These are phyloP conservation scores for Saccharomycopsis sp. DNA, from an alignment of 805 yeast genomes.

Conservation along the genomic window DNA sequence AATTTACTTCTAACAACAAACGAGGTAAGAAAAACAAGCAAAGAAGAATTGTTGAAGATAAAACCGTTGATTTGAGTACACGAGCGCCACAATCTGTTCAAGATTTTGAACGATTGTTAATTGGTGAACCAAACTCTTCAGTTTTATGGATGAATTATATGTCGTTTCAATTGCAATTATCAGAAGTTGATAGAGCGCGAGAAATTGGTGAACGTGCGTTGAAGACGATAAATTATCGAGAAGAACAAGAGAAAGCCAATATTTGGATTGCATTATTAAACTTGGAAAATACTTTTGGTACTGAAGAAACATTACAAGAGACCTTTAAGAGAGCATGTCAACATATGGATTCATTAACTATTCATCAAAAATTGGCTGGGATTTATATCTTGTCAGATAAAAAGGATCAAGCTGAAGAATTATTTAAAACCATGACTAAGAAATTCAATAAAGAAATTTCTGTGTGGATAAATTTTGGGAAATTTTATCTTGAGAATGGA, in stretches of 20 bases:
- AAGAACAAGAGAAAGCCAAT: slow-evolving; percentile 87
- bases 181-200: slow-evolving; percentile 92
- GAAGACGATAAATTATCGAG: slow-evolving; percentile 82
- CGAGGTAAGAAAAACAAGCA: slow-evolving; percentile 42
- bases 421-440: slow-evolving; percentile 65
- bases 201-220: slow-evolving; percentile 90
- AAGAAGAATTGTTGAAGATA: slow-evolving; percentile 54
- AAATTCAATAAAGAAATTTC: slow-evolving; percentile 65
- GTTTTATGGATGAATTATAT: slow-evolving; percentile 95
- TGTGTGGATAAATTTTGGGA: slow-evolving; percentile 80
- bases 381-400: slow-evolving; percentile 74
- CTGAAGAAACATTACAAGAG: slow-evolving; percentile 71
- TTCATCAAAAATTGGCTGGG: slow-evolving; percentile 73
- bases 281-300: slow-evolving; percentile 90
- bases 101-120: slow-evolving; percentile 86
- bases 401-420: slow-evolving; percentile 56
- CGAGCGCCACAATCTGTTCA: slow-evolving; percentile 86
- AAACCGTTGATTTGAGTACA: slow-evolving; percentile 75
- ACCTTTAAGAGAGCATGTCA: slow-evolving; percentile 80
- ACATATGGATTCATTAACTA: slow-evolving; percentile 80
- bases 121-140: slow-evolving; percentile 92
- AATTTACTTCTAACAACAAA: slow-evolving; percentile 31
- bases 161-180: slow-evolving; percentile 93
- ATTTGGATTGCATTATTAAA: slow-evolving; percentile 94
- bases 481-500: slow-evolving; percentile 58